Conservation (phyloP, 495 filamentous ascomycete genomes). For the Letharia lupina region DNA sequence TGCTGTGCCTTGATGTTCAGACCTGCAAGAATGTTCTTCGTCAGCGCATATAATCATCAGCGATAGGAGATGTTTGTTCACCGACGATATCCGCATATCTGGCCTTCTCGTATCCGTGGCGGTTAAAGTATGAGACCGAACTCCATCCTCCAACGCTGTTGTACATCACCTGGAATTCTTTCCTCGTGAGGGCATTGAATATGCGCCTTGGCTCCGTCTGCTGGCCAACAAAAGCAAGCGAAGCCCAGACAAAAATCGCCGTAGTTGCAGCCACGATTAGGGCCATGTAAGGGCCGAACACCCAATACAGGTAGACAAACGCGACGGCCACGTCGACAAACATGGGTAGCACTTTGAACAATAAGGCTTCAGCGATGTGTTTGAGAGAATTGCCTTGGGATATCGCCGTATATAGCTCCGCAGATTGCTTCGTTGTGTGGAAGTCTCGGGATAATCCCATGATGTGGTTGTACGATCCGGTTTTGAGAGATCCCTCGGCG, state of each 20-base stretch:
- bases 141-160: constrained; percentile 60
- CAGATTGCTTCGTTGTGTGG: constrained; percentile 64
- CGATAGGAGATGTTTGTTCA: not conserved
- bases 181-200: constrained; percentile 21
- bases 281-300: constrained; percentile 67
- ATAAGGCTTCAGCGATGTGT: constrained; percentile 55
- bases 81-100: constrained; percentile 43
- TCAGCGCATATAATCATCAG: not conserved
- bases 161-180: constrained; percentile 52
- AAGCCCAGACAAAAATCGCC: constrained; percentile 54
- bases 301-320: constrained; percentile 54
- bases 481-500: constrained; percentile 50
- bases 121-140: constrained; percentile 64
- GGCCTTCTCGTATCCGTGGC: constrained; percentile 53
- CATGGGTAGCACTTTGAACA: constrained; percentile 62
- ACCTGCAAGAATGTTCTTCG: not conserved
- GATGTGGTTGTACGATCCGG: constrained; percentile 62
- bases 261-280: constrained; percentile 57
- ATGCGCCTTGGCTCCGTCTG: constrained; percentile 26
- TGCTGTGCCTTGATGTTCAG: not conserved
- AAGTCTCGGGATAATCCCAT: constrained; percentile 75
- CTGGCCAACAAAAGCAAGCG: constrained; percentile 41
- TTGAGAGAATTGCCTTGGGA: constrained; percentile 55
- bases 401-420: constrained; percentile 60
- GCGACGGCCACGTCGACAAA: constrained; percentile 62